phyloP scores from a whole-genome alignment of 2,329 filamentous ascomycete species.

The Tolypocladium ovalisporum region DNA sequence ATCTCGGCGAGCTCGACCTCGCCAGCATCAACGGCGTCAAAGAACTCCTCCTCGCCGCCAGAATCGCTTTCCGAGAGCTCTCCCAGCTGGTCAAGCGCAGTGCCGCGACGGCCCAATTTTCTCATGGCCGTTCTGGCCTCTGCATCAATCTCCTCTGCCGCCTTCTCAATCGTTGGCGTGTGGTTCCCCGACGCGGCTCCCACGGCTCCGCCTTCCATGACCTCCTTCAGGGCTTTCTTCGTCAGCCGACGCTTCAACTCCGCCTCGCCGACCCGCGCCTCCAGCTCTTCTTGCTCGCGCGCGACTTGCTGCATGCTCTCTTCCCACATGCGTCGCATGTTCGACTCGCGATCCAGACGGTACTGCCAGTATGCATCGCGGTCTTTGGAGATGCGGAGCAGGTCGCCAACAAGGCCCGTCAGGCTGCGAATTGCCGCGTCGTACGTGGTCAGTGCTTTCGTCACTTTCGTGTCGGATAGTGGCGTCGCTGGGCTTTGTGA shows the following conservation, averaged over 20 bases:
- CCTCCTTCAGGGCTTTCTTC: constrained; percentile 80
- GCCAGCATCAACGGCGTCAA: constrained; percentile 90
- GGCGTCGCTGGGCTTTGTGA: constrained; percentile 56
- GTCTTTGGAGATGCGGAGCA: constrained; percentile 86
- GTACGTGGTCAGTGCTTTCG: constrained; percentile 73
- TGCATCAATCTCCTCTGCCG: constrained; percentile 20
- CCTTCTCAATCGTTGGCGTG: constrained; percentile 15
- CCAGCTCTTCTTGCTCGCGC: constrained; percentile 82
- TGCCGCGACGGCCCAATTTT: constrained; percentile 45
- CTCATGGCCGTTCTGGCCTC: constrained; percentile 26
- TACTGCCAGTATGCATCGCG: constrained; percentile 97
- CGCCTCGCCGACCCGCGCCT: constrained; percentile 77
- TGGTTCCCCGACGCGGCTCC: constrained; percentile 23
- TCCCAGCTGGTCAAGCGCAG: constrained; percentile 58
- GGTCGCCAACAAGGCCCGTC: constrained; percentile 71
- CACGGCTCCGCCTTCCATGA: constrained; percentile 48
- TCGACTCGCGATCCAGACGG: constrained; percentile 78
- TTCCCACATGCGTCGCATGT: constrained; percentile 94
- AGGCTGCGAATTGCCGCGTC: constrained; percentile 83
- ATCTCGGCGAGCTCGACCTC: constrained; percentile 72
- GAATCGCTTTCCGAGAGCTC: constrained; percentile 73
- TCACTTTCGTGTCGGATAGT: constrained; percentile 66
- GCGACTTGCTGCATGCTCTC: constrained; percentile 98
- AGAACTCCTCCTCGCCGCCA: constrained; percentile 85
- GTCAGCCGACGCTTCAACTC: constrained; percentile 84